These are phyloP conservation scores for Pyricularia grisea DNA, from an alignment of 2,329 filamentous ascomycete genomes.

Conservation along the genomic window DNA sequence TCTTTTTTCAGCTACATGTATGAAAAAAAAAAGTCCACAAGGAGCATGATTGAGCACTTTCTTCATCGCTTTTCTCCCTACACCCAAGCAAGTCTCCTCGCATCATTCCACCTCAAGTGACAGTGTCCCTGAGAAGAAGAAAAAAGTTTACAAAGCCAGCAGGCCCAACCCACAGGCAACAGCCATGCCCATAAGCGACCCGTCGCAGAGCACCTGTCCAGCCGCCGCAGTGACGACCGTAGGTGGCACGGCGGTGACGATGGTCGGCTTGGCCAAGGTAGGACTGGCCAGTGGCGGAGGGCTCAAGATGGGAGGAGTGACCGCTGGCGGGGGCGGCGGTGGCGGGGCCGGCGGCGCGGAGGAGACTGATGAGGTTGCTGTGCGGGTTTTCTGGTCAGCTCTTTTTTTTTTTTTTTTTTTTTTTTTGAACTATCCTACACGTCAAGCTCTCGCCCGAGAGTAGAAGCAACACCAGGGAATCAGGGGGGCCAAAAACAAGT, in stretches of 20 bases:
- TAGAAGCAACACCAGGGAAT: background rate
- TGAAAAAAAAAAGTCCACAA: background rate
- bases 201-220: background rate
- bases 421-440: too few species aligned
- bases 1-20: background rate
- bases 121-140: background rate
- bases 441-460: background rate
- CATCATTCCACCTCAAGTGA: background rate
- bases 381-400: background rate
- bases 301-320: background rate
- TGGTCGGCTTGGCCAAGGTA: background rate
- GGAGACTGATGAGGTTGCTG: background rate
- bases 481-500: background rate
- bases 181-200: slow-evolving; percentile 2
- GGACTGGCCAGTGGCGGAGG: background rate
- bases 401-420: too few species aligned
- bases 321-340: background rate
- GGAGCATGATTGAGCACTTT: background rate
- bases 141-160: slow-evolving; percentile 19
- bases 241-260: background rate
- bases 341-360: too few species aligned
- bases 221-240: slow-evolving; percentile 1
- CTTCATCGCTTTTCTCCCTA: background rate
- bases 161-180: slow-evolving; percentile 15
- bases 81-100: background rate